A percentile compares a stretch with the other conserved stretches of the same genome.
These are phyloP conservation scores for Carex kokanica DNA, from an alignment of 176 grass and related monocot species.

Conservation along the genomic window DNA sequence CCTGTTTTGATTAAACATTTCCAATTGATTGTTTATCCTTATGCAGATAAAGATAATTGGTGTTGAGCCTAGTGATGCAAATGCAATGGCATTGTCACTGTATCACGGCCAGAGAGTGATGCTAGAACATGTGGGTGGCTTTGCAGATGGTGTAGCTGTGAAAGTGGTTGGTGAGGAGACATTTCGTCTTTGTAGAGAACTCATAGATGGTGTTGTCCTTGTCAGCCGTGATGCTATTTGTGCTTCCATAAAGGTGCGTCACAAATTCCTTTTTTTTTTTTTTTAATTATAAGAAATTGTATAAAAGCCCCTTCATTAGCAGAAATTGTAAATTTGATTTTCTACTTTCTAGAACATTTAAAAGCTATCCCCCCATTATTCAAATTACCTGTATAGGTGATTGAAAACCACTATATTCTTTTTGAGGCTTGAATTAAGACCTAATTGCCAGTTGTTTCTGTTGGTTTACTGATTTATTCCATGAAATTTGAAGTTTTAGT, in stretches of 20 bases:
- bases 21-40: constrained; percentile 4
- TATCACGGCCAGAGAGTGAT: constrained; percentile 75
- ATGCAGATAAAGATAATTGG: constrained; percentile 95
- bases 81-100: constrained; percentile 98
- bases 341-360: background rate
- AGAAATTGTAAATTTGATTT: background rate
- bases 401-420: background rate
- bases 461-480: constrained; percentile 10
- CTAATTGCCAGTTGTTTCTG: background rate
- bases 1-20: background rate
- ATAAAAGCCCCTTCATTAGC: background rate
- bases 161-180: constrained; percentile 95
- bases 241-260: constrained; percentile 94
- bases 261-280: background rate
- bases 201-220: constrained; percentile 91
- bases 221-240: constrained; percentile 95
- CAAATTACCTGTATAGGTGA: background rate
- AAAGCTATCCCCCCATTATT: background rate
- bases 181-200: constrained; percentile 78
- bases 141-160: constrained; percentile 98
- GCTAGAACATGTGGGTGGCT: constrained; percentile 90
- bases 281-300: background rate
- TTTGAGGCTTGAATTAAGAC: background rate
- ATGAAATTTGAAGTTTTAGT: background rate
- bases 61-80: constrained; percentile 95